Conservation (phyloP, 208 protist species). For the Leishmania turanica region DNA sequence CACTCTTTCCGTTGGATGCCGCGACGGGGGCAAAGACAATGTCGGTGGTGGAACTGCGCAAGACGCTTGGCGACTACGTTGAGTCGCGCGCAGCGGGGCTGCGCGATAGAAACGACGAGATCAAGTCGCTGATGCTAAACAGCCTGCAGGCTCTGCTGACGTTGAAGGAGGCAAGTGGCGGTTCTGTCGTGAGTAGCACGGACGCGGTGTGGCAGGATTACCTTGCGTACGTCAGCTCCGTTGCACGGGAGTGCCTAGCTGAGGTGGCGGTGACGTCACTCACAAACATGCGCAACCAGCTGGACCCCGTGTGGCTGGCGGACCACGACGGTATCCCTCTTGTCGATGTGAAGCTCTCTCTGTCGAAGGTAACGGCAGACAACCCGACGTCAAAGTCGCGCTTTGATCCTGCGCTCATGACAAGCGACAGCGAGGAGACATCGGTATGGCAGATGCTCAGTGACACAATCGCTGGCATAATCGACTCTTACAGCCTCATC, state of each 20-base stretch:
- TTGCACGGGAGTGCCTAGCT: constrained; percentile 72
- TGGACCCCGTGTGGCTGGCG: constrained; percentile 88
- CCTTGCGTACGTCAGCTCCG: constrained; percentile 90
- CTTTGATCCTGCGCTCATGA: constrained; percentile 74
- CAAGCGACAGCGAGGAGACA: constrained; percentile 31
- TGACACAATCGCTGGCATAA: constrained; percentile 73
- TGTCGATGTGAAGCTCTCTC: constrained; percentile 90
- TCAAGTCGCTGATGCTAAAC: constrained; percentile 77
- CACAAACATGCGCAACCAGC: constrained; percentile 81
- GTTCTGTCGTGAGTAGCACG: constrained; percentile 31
- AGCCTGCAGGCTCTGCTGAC: constrained; percentile 86
- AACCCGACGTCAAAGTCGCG: constrained; percentile 50
- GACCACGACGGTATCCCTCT: constrained; percentile 92
- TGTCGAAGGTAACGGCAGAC: constrained; percentile 69
- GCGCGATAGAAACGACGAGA: constrained; percentile 65
- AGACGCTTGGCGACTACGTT: constrained; percentile 81
- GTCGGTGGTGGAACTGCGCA: constrained; percentile 87
- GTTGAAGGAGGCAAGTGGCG: constrained; percentile 62
- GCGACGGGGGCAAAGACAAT: constrained; percentile 89
- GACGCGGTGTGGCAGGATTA: constrained; percentile 89
- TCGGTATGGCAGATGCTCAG: constrained; percentile 62
- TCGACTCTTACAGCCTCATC: constrained; percentile 59
- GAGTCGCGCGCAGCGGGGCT: constrained; percentile 54
- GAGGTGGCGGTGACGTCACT: constrained; percentile 81
- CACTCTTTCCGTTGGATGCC: constrained; percentile 85